These are phyloP conservation scores for Diaporthe citriasiana DNA, from an alignment of 2,329 filamentous ascomycete genomes.

Conservation along the genomic window DNA sequence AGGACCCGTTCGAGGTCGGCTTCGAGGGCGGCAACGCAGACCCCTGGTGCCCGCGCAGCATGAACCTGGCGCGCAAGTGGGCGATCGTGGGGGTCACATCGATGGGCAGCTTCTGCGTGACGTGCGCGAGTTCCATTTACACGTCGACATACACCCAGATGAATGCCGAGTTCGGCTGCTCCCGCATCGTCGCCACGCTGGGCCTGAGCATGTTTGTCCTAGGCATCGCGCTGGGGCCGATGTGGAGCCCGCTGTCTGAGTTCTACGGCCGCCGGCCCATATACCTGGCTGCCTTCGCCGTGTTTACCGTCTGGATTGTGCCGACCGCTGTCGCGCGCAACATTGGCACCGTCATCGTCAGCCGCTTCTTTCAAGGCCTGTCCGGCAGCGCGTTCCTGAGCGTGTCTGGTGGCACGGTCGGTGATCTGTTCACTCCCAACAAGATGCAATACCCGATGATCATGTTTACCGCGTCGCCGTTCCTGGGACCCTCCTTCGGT, in stretches of 20 bases:
- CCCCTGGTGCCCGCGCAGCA: slow-evolving; percentile 80
- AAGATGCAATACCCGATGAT: slow-evolving; percentile 87
- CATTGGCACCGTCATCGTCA: slow-evolving; percentile 83
- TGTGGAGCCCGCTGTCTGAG: slow-evolving; percentile 76
- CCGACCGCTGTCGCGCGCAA: slow-evolving; percentile 86
- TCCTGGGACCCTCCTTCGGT: slow-evolving; percentile 72
- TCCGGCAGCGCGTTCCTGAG: slow-evolving; percentile 77
- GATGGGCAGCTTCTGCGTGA: slow-evolving; percentile 85
- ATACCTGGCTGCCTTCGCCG: slow-evolving; percentile 80
- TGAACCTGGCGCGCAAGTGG: slow-evolving; percentile 80
- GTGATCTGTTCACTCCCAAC: slow-evolving; percentile 79
- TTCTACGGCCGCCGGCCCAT: slow-evolving; percentile 89
- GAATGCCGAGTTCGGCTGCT: slow-evolving; percentile 79
- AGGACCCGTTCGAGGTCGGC: slow-evolving; percentile 74
- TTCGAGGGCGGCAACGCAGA: slow-evolving; percentile 81
- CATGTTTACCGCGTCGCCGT: slow-evolving; percentile 78
- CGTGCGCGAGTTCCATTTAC: slow-evolving; percentile 90
- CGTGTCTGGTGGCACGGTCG: slow-evolving; percentile 88
- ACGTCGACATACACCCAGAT: slow-evolving; percentile 86
- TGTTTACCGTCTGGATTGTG: slow-evolving; percentile 85
- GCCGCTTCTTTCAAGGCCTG: slow-evolving; percentile 83
- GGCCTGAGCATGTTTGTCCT: slow-evolving; percentile 88
- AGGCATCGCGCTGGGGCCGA: slow-evolving; percentile 76
- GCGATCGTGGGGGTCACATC: slow-evolving; percentile 81
- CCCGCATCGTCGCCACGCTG: slow-evolving; percentile 80